A percentile compares a stretch with the other conserved stretches of the same genome.
Conservation (phyloP, 495 filamentous ascomycete species). For the Neurospora sublineolata region DNA sequence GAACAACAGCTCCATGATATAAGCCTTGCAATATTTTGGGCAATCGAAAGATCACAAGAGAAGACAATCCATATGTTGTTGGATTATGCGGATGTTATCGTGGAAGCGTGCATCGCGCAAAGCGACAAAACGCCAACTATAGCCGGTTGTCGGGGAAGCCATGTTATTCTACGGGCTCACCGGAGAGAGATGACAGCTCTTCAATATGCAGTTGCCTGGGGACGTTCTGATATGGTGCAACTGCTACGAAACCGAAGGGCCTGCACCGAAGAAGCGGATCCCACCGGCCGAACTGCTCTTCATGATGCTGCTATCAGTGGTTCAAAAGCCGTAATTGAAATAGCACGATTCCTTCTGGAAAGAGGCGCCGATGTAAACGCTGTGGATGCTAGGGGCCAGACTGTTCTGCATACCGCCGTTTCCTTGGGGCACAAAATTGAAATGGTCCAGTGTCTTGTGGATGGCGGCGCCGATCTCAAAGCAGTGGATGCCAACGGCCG, state of each 20-base stretch:
- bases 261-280: too few relatives aligned
- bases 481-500: neutral
- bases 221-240: too few relatives aligned
- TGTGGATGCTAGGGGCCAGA: too few relatives aligned
- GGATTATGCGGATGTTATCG: neutral
- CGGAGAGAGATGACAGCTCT: fast-evolving
- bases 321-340: neutral
- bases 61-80: neutral
- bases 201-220: neutral
- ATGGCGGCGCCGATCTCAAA: neutral
- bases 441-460: too few relatives aligned
- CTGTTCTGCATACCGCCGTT: too few relatives aligned
- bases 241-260: neutral
- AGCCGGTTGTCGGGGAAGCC: neutral
- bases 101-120: neutral
- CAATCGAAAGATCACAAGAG: neutral
- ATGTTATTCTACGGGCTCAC: neutral
- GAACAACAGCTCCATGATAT: neutral
- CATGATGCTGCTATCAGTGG: too few relatives aligned
- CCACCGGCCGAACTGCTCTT: too few relatives aligned
- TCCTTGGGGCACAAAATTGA: too few relatives aligned
- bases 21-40: neutral
- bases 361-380: too few relatives aligned
- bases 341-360: too few relatives aligned
- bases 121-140: neutral